Percentiles rank a stretch among this genome's conserved stretches.
These are phyloP conservation scores for Hibiscus syriacus DNA, from an alignment of 345 rosid species.

Conservation along the genomic window DNA sequence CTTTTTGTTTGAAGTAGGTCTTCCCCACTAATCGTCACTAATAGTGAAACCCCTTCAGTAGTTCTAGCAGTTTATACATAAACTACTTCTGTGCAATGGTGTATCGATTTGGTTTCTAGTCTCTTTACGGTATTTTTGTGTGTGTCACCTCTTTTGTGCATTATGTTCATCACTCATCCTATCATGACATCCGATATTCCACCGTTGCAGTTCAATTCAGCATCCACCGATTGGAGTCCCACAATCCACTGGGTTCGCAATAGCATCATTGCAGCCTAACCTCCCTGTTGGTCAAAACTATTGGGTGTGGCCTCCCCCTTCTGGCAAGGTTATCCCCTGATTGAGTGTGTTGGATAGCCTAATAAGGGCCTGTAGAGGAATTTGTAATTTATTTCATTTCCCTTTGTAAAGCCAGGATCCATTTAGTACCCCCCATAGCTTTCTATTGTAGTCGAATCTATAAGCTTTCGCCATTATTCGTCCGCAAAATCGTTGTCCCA, in stretches of 20 bases:
- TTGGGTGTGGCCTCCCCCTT: conserved; percentile 55
- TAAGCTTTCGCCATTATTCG: conserved; percentile 2
- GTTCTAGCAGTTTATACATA: not conserved
- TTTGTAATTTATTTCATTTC: conserved; percentile 23
- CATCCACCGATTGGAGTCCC: conserved; percentile 36
- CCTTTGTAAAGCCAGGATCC: conserved; percentile 22
- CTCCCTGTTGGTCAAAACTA: conserved; percentile 46
- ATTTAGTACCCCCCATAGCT: conserved; percentile 11
- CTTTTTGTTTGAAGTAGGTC: not conserved
- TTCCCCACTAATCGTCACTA: too few relatives aligned
- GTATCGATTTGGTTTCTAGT: too few relatives aligned
- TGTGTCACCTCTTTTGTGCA: too few relatives aligned
- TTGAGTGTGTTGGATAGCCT: conserved; percentile 1
- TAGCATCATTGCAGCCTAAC: conserved; percentile 60
- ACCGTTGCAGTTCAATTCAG: too few relatives aligned
- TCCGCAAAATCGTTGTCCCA: conserved; percentile 6
- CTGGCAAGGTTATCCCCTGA: conserved; percentile 49
- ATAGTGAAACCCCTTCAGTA: too few relatives aligned
- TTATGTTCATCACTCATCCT: too few relatives aligned
- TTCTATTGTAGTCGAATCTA: conserved; percentile 3
- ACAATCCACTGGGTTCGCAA: conserved; percentile 54
- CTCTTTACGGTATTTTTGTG: too few relatives aligned
- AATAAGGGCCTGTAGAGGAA: conserved; percentile 20
- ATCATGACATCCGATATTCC: too few relatives aligned
- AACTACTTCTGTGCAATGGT: too few relatives aligned